Percentiles rank a stretch among this genome's conserved stretches.
Evolutionary conservation across 2,329 filamentous ascomycete genomes (phyloP).

Genomic region (Pseudopithomyces chartarum): DNA sequence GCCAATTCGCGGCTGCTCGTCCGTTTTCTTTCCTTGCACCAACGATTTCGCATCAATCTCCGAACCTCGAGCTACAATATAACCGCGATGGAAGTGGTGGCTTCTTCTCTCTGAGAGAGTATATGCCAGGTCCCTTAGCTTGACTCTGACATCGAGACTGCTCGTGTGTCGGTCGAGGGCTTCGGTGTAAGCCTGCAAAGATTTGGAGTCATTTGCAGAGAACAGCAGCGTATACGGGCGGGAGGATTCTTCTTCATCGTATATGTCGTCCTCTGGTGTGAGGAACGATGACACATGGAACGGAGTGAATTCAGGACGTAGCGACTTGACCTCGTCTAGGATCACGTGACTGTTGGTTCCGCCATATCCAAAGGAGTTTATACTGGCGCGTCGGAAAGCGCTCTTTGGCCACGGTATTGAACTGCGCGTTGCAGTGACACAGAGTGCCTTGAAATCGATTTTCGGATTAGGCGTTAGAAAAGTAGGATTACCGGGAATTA

Average conservation of each 20-base stretch:
- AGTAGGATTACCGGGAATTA: constrained; percentile 13
- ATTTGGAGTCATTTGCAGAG: constrained; percentile 14
- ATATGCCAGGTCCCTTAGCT: constrained; percentile 22
- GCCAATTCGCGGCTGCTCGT: neutral
- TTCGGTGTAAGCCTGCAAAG: neutral
- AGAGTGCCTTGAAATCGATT: neutral
- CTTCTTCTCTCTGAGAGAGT: constrained; percentile 23
- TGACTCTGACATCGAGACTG: constrained; percentile 1
- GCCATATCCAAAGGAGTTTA: constrained; percentile 31
- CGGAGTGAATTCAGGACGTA: neutral
- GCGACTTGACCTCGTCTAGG: constrained; percentile 14
- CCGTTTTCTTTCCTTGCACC: neutral
- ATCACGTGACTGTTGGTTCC: constrained; percentile 33
- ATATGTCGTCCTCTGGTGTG: neutral
- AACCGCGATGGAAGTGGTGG: constrained; percentile 7
- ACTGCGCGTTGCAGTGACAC: neutral
- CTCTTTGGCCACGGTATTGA: constrained; percentile 18
- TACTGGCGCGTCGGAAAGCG: constrained; percentile 14
- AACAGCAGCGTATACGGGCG: constrained; percentile 2
- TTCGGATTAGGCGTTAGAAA: neutral
- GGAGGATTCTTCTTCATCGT: neutral
- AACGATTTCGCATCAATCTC: neutral
- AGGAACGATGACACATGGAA: neutral
- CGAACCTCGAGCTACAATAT: neutral
- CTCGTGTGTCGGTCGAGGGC: neutral